Conservation (phyloP, 768 basidiomycete genomes). For the Kwoniella dendrophila region DNA sequence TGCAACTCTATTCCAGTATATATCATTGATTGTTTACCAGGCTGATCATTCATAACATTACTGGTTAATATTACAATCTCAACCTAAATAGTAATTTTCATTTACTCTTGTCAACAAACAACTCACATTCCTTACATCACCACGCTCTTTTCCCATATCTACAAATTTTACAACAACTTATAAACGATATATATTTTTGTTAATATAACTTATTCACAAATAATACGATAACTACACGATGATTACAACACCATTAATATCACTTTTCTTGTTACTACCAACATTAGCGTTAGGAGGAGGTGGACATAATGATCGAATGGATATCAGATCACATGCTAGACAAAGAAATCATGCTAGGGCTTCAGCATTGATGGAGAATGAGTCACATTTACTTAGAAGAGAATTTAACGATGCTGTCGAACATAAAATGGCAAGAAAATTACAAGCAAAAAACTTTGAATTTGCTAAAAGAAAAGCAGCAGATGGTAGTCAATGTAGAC, state of each 20-base stretch:
- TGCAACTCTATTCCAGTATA: background rate
- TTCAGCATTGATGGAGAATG: conserved; percentile 2
- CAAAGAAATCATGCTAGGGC: conserved; percentile 18
- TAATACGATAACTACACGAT: conserved; percentile 2
- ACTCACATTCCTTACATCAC: conserved; percentile 20
- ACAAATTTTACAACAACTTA: background rate
- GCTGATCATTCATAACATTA: conserved; percentile 5
- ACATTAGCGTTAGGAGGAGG: conserved; percentile 8
- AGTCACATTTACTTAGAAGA: conserved; percentile 11
- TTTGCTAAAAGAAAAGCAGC: conserved; percentile 23
- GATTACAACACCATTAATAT: conserved; percentile 14
- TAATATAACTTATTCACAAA: background rate
- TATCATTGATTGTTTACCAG: background rate
- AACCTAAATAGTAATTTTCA: conserved; percentile 2
- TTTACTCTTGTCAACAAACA: background rate
- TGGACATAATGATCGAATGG: conserved; percentile 18
- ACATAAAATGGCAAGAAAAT: conserved; percentile 20
- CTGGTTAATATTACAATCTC: conserved; percentile 12
- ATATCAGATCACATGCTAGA: conserved; percentile 19
- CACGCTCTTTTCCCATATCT: conserved; percentile 5
- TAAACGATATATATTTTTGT: background rate
- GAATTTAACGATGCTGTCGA: conserved; percentile 17
- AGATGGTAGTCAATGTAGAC: conserved; percentile 20
- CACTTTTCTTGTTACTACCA: conserved; percentile 19
- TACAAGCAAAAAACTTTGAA: background rate